A percentile compares a stretch with the other conserved stretches of the same genome.
phyloP scores from a whole-genome alignment of 23 red algal genomes.

The Gracilariopsis chorda region DNA sequence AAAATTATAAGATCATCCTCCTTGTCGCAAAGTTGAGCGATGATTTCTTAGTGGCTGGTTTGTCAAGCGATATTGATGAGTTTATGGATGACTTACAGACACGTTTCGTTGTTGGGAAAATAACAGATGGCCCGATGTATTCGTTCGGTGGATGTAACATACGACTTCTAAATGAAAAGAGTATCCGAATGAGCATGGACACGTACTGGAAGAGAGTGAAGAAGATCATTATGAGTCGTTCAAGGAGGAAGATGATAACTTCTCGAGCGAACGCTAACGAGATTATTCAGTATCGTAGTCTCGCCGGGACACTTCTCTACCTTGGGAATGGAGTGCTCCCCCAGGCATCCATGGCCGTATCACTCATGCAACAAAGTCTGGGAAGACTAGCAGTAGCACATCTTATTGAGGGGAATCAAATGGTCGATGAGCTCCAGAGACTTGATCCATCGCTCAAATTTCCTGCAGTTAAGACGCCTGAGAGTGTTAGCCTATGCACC shows the following conservation, averaged over 20 bases:
- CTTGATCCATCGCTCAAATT: neutral
- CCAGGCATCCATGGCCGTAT: constrained; percentile 8
- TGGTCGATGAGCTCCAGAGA: neutral
- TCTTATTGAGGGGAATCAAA: neutral
- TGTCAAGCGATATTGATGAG: neutral
- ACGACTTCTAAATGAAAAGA: neutral
- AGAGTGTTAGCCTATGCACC: neutral
- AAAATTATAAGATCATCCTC: neutral
- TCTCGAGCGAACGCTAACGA: neutral
- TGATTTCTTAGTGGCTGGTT: neutral
- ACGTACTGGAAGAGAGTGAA: neutral
- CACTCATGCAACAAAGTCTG: constrained; percentile 7
- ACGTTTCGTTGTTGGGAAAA: neutral
- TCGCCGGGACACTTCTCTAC: neutral
- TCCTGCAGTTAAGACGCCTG: neutral
- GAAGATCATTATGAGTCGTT: neutral
- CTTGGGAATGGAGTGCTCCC: neutral
- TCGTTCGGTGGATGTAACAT: constrained; percentile 6
- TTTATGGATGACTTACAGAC: neutral
- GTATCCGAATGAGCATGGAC: neutral
- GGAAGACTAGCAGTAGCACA: neutral
- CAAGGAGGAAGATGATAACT: neutral
- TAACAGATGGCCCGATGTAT: neutral
- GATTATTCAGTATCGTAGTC: neutral
- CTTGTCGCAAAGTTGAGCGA: neutral